Percentiles rank a stretch among this genome's conserved stretches.
These are phyloP conservation scores for Vaccinium darrowii DNA, from an alignment of 148 eudicot species.

Conservation along the genomic window DNA sequence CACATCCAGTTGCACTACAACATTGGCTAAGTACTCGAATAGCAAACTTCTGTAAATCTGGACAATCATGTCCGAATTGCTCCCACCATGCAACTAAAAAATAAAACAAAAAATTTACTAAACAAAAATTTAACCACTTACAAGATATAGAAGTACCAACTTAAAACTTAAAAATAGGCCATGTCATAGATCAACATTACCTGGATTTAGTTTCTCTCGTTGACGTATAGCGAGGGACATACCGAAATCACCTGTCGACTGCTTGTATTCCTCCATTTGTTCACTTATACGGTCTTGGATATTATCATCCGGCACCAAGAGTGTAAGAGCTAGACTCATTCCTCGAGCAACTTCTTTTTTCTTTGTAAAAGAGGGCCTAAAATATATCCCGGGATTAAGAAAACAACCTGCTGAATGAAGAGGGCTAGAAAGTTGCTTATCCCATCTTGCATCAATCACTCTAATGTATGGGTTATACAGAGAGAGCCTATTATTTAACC, in stretches of 20 bases:
- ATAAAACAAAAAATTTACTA: too few relatives aligned
- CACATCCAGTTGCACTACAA: neutral
- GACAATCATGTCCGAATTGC: neutral
- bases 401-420: constrained; percentile 7
- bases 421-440: neutral
- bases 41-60: neutral
- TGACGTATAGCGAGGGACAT: too few relatives aligned
- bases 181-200: too few relatives aligned
- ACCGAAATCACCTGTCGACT: too few relatives aligned
- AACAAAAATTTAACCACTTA: too few relatives aligned
- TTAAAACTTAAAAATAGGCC: too few relatives aligned
- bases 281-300: neutral
- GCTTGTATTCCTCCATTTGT: neutral
- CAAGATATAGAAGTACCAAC: too few relatives aligned
- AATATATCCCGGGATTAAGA: neutral
- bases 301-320: neutral
- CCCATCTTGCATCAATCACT: constrained; percentile 14
- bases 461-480: neutral
- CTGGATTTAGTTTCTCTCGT: too few relatives aligned
- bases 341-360: neutral
- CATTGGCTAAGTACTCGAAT: neutral
- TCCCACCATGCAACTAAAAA: neutral
- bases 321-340: neutral
- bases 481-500: neutral
- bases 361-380: neutral